These are phyloP conservation scores for Lachancea fermentati DNA, from an alignment of 805 yeast genomes.

Conservation along the genomic window DNA sequence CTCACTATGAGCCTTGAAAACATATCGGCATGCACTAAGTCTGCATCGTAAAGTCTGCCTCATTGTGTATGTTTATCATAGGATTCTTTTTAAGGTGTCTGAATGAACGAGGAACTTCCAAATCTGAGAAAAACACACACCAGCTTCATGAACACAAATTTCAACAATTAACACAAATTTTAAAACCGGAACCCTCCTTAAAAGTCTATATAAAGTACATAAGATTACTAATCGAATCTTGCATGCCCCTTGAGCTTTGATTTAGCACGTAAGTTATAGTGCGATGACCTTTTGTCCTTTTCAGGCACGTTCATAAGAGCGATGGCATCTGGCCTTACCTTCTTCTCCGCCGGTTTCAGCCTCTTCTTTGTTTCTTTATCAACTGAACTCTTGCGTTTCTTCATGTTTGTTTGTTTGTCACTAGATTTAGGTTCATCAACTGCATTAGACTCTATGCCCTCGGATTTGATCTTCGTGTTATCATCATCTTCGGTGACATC, in stretches of 20 bases:
- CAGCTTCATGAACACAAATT: no score
- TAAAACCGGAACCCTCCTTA: background rate
- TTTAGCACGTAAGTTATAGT: slow-evolving; percentile 30
- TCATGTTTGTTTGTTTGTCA: slow-evolving; percentile 4
- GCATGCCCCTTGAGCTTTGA: slow-evolving; percentile 23
- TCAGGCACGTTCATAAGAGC: slow-evolving; percentile 21
- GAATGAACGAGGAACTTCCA: no score
- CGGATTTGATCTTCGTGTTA: background rate
- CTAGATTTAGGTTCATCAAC: background rate
- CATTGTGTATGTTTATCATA: background rate
- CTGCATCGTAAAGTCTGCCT: background rate
- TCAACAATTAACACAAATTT: background rate
- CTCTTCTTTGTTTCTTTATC: slow-evolving; percentile 13
- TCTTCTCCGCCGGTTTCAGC: slow-evolving; percentile 24
- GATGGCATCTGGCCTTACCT: slow-evolving; percentile 24
- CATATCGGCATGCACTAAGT: background rate
- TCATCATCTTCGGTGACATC: slow-evolving; percentile 6
- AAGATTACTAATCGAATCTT: slow-evolving; percentile 2
- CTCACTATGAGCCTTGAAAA: background rate
- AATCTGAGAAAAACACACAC: no score
- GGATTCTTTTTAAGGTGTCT: background rate
- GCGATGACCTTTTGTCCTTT: slow-evolving; percentile 27
- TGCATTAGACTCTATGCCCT: background rate
- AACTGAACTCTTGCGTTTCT: slow-evolving; percentile 14
- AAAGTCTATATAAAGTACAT: background rate